phyloP scores from a whole-genome alignment of 2,329 filamentous ascomycete genomes.

The Zymoseptoria ardabiliae region DNA sequence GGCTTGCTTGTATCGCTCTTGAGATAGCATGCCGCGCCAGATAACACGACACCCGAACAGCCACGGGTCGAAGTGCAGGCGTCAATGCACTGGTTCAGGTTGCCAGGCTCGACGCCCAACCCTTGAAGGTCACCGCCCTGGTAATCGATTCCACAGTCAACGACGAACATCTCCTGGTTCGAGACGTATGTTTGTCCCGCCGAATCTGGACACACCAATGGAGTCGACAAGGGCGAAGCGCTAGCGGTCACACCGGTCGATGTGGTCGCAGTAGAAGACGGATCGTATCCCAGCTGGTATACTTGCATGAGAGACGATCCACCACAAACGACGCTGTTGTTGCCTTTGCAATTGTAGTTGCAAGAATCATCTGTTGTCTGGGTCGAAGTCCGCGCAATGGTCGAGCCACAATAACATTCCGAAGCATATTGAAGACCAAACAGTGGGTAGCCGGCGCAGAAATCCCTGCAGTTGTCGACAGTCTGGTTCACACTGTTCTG shows the following conservation, averaged over 20 bases:
- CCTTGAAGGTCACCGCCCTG: constrained; percentile 24
- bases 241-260: not conserved
- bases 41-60: constrained; percentile 28
- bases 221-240: not conserved
- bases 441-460: constrained; percentile 22
- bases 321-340: constrained; percentile 26
- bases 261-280: not conserved
- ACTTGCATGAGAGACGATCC: constrained; percentile 21
- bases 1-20: constrained; percentile 22
- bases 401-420: constrained; percentile 10
- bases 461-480: constrained; percentile 30
- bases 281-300: constrained; percentile 5
- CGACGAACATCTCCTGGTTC: constrained; percentile 21
- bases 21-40: constrained; percentile 27
- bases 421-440: constrained; percentile 32
- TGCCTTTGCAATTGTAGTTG: constrained; percentile 21
- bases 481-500: constrained; percentile 27
- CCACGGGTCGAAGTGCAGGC: constrained; percentile 24
- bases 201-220: not conserved
- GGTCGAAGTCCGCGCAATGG: not conserved
- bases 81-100: constrained; percentile 26
- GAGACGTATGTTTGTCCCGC: constrained; percentile 10
- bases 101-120: constrained; percentile 13
- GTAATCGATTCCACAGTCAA: constrained; percentile 20
- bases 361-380: constrained; percentile 10